Base-by-base conservation (phyloP, 306 rosid species). In the Lupinus albus region DNA sequence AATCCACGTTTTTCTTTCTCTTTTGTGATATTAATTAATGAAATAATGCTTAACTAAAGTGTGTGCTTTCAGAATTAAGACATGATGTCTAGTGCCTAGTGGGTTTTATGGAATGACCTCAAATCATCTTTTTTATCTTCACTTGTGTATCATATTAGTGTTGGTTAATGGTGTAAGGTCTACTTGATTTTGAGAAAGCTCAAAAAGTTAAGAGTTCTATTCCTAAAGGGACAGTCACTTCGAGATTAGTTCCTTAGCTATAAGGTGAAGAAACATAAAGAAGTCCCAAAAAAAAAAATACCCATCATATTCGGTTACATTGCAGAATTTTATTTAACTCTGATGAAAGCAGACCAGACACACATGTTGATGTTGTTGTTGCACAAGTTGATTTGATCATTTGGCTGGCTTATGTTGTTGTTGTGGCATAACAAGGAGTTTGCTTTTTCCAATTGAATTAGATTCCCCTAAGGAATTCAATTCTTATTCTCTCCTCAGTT, bases 401-500 rank as follows among this genome's bases (percentile, higher is more conserved):
- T 61, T 51, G 48, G 44, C 61, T 73, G 46, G 71, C 46, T 44
- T 13, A 45, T 71, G 61, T 39, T 39, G 45, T 32, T 68, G 48
- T 55, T 71, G 41, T 45, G 50, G 55, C 68, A 45, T 52, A 12
- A 48, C 54, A 25, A 32, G 62, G 76, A 20, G 41, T 59, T 64
- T 39, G 10, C 68, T 62, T 33, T 11, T 33, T 68, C 44, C 11
- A 21, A 11, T 70, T 77, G 82, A 77, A 74, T 78, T 70, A 48
- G 79, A 82, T 84, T 83, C 88, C 74, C 10, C 46, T 1, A 9
- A 9, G 61, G 86, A 85, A 87, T 83, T 75, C 48, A 71, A 85
- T 85, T 85, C 88, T 51, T 4, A 67, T 79, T 85, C 82, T 75
- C 21, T 0, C 61, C 16, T 53, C 11, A 5, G 25, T 38, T 74